phyloP scores from a whole-genome alignment of 371 early-diverging fungal genomes.

The Zancudomyces culisetae region DNA sequence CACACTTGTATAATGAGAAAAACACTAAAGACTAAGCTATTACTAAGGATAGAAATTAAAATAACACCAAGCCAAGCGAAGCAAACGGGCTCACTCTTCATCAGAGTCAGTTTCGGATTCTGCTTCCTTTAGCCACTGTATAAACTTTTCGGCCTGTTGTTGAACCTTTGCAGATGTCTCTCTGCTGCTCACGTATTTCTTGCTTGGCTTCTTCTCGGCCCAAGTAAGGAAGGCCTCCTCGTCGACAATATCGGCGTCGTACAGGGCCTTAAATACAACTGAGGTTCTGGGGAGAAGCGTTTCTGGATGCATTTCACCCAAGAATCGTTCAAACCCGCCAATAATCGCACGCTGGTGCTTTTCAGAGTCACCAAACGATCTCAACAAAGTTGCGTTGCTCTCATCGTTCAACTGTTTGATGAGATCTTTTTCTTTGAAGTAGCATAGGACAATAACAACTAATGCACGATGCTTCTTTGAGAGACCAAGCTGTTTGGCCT shows the following conservation, averaged over 20 bases:
- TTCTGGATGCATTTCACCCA: slow-evolving; percentile 42
- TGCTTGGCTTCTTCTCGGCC: slow-evolving; percentile 64
- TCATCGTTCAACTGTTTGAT: slow-evolving; percentile 41
- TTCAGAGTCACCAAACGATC: slow-evolving; percentile 45
- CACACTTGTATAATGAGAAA: too few relatives aligned
- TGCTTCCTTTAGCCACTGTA: slow-evolving; percentile 60
- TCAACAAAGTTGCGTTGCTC: slow-evolving; percentile 42
- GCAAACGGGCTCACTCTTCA: too few relatives aligned
- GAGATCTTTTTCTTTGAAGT: slow-evolving; percentile 39
- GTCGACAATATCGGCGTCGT: slow-evolving; percentile 76
- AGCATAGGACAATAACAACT: slow-evolving; percentile 50
- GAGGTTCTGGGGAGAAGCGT: slow-evolving; percentile 51
- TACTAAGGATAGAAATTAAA: neutral
- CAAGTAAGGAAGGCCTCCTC: slow-evolving; percentile 77
- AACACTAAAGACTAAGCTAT: neutral
- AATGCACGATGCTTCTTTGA: slow-evolving; percentile 52
- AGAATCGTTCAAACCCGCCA: slow-evolving; percentile 81
- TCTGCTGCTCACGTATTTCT: slow-evolving; percentile 77
- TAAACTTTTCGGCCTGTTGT: slow-evolving; percentile 57
- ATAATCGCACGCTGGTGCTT: slow-evolving; percentile 75
- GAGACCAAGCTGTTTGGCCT: slow-evolving; percentile 59
- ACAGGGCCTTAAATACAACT: slow-evolving; percentile 65
- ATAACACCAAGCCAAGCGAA: too few relatives aligned
- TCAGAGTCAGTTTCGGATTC: slow-evolving; percentile 18
- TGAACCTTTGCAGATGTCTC: slow-evolving; percentile 36